Conservation (phyloP, 148 eudicot genomes). For the Chenopodium suecicum region DNA sequence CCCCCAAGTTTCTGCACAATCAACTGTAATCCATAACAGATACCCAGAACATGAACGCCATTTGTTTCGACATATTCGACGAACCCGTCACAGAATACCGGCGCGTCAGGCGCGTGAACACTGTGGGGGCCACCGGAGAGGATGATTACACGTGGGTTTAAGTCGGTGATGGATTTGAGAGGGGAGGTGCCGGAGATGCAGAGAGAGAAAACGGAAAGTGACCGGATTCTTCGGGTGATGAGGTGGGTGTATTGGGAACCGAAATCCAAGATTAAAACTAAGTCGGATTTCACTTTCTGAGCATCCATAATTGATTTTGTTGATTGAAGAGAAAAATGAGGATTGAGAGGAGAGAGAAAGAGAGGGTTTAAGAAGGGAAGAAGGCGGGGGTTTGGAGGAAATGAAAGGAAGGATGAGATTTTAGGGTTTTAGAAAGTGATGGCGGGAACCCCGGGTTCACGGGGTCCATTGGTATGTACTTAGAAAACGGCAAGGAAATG, state of each 20-base stretch:
- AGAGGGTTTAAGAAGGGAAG: conserved; percentile 7
- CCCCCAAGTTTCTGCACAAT: conserved; percentile 82
- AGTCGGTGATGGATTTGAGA: conserved; percentile 62
- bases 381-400: neutral
- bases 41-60: conserved; percentile 72
- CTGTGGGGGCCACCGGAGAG: conserved; percentile 98
- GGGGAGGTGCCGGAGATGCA: conserved; percentile 94
- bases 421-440: conserved; percentile 31
- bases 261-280: conserved; percentile 72
- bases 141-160: conserved; percentile 74
- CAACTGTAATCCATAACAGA: conserved; percentile 88
- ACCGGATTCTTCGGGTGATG: conserved; percentile 83
- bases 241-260: conserved; percentile 97
- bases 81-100: conserved; percentile 73
- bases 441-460: conserved; percentile 22
- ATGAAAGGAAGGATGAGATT: neutral
- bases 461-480: neutral
- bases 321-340: neutral
- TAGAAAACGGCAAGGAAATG: neutral
- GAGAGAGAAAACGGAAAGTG: conserved; percentile 74
- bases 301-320: conserved; percentile 41
- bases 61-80: conserved; percentile 59
- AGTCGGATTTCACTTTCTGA: conserved; percentile 55
- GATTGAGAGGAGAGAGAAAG: neutral
- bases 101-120: conserved; percentile 76